Evolutionary conservation across 768 basidiomycete genomes (phyloP).

Genomic region (Termitomyces sp.): DNA sequence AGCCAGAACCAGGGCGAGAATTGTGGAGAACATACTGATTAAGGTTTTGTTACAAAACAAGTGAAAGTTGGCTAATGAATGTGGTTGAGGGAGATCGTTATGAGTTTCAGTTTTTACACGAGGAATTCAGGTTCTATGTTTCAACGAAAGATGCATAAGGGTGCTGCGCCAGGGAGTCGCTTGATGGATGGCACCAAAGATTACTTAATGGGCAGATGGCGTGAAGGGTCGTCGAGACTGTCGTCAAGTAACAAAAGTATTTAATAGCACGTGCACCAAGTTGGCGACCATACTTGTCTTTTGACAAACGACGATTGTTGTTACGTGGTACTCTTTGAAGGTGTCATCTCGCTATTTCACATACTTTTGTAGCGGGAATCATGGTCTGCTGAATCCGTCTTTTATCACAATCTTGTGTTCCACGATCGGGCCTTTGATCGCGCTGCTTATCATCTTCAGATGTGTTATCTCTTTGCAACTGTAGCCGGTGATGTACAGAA

Average conservation of each 20-base stretch:
- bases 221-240: not conserved
- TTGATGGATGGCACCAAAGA: not conserved
- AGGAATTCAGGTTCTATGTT: not conserved
- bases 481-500: too few relatives aligned
- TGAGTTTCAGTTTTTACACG: not conserved
- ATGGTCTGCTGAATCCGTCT: too few relatives aligned
- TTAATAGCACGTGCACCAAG: not conserved
- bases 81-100: conserved; percentile 5
- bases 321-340: too few relatives aligned
- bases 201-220: not conserved
- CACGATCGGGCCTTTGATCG: too few relatives aligned
- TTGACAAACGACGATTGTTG: too few relatives aligned
- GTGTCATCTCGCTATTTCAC: too few relatives aligned
- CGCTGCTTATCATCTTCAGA: too few relatives aligned
- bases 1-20: conserved; percentile 12
- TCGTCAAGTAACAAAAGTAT: not conserved
- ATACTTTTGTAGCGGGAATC: too few relatives aligned
- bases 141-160: conserved; percentile 1
- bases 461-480: too few relatives aligned
- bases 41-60: conserved; percentile 1
- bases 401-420: too few relatives aligned
- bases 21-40: conserved; percentile 10
- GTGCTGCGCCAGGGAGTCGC: not conserved
- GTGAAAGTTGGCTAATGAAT: not conserved
- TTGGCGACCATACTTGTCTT: too few relatives aligned